Evolutionary conservation across 306 rosid species (phyloP), one percentile per base, ranked within the genome.

Genomic region (Astragalus glycyphyllos): DNA sequence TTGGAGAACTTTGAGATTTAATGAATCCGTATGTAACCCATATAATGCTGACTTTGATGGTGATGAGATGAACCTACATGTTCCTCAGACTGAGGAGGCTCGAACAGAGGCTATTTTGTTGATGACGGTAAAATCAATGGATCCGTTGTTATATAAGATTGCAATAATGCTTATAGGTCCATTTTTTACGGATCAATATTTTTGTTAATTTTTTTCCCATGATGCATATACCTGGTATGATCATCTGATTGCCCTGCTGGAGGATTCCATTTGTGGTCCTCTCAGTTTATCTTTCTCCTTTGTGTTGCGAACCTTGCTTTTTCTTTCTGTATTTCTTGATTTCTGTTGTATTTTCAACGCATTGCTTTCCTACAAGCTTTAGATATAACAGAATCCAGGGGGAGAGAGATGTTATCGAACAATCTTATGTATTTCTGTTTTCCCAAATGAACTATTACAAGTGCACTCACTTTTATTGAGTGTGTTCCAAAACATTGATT

Each of bases 41-140:
- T 93, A 93, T 77, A 93, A 93, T 83, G 98, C 98, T 51, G 98
- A 93, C 83, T 93, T 93, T 87, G 97, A 93, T 84, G 98, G 98
- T 13, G 98, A 93, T 65, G 98, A 93, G 85, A 93, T 93, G 98
- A 93, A 93, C 77, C 51, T 93, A 81, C 98, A 93, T 80, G 97
- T 90, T 29, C 98, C 98, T 23, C 98, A 93, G 68, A 90, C 98
- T 17, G 98, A 88, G 94, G 98, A 93, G 82, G 98, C 98, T 58
- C 92, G 98, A 16, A 87, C 98, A 54, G 98, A 93, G 84, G 98
- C 98, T 79, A 63, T 88, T 83, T 72, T 89, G 80, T 84, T 93
- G 89, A 93, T 93, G 98, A 96, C 96, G 96, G 97, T 93, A 88
- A 83, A 60, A 59, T 73, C 41, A 65, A 6, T 32, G 13, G 59